Evolutionary conservation across 768 basidiomycete species (phyloP).

Genomic region (Boletus tylopilopsis): DNA sequence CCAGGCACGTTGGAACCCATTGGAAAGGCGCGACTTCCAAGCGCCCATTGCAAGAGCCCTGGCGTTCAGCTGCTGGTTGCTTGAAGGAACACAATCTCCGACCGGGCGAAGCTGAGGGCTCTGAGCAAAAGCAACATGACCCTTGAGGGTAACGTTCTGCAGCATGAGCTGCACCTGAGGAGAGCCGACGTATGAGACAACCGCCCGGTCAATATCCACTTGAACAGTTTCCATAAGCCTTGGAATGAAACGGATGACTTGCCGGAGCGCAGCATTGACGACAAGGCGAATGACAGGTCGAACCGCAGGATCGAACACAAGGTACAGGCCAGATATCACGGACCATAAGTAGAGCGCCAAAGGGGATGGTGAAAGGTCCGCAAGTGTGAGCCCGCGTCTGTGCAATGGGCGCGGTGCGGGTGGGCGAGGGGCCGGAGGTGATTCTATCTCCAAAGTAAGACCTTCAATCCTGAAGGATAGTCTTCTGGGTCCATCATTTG

Average conservation of each 20-base stretch:
- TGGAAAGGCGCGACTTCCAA: conserved; percentile 60
- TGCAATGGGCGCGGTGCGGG: conserved; percentile 21
- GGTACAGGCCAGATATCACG: conserved; percentile 35
- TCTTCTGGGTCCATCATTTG: conserved; percentile 46
- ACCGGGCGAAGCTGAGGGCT: conserved; percentile 33
- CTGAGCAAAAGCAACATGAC: conserved; percentile 53
- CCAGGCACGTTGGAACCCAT: conserved; percentile 61
- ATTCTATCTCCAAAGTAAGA: conserved; percentile 47
- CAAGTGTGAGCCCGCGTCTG: conserved; percentile 42
- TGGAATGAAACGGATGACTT: conserved; percentile 64
- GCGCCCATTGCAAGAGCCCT: conserved; percentile 48
- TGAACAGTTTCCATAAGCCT: conserved; percentile 62
- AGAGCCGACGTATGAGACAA: conserved; percentile 47
- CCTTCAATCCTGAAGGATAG: conserved; percentile 65
- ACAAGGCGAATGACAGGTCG: conserved; percentile 58
- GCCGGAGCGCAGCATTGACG: conserved; percentile 52
- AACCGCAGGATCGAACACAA: conserved; percentile 52
- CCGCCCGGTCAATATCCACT: conserved; percentile 59
- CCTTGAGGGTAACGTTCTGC: conserved; percentile 49
- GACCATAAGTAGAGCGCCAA: conserved; percentile 33
- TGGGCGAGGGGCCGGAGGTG: conserved; percentile 14
- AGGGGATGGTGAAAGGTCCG: conserved; percentile 36
- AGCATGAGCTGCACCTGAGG: conserved; percentile 51
- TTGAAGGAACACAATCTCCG: conserved; percentile 11
- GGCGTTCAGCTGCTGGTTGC: conserved; percentile 21